Evolutionary conservation across 768 basidiomycete species (phyloP).

Genomic region (Mycena sanguinolenta): DNA sequence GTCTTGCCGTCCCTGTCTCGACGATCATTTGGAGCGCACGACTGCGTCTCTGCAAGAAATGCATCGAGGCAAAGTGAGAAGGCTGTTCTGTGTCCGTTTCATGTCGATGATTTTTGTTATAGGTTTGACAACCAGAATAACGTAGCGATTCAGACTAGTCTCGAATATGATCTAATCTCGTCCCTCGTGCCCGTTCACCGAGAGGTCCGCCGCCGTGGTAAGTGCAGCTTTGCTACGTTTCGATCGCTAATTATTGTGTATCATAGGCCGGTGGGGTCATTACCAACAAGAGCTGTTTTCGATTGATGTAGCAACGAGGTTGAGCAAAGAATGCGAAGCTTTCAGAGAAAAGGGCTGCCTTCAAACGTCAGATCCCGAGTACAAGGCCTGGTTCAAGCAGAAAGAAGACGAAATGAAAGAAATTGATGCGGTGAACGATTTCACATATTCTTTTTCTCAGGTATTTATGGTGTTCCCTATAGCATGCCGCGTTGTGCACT

Average conservation of each 20-base stretch:
- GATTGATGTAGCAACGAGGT: neutral
- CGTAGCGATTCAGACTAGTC: neutral
- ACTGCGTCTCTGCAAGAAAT: constrained; percentile 52
- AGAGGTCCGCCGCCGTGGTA: neutral
- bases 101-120: neutral
- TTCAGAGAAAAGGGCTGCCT: constrained; percentile 2
- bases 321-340: constrained; percentile 9
- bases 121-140: neutral
- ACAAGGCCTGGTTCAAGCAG: constrained; percentile 12
- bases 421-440: neutral
- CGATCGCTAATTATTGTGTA: neutral
- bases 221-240: neutral
- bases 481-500: constrained; percentile 15
- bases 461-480: neutral
- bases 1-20: constrained; percentile 45
- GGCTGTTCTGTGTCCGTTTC: neutral
- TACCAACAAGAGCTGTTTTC: constrained; percentile 1
- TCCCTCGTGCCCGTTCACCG: constrained; percentile 10
- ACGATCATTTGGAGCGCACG: constrained; percentile 54
- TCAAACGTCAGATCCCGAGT: neutral
- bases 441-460: neutral
- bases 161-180: neutral
- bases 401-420: constrained; percentile 11
- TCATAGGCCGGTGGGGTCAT: neutral
- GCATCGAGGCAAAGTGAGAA: constrained; percentile 49